These are phyloP conservation scores for Anthracocystis panici-leucophaei DNA, from an alignment of 1,284 basidiomycete genomes.

Conservation along the genomic window DNA sequence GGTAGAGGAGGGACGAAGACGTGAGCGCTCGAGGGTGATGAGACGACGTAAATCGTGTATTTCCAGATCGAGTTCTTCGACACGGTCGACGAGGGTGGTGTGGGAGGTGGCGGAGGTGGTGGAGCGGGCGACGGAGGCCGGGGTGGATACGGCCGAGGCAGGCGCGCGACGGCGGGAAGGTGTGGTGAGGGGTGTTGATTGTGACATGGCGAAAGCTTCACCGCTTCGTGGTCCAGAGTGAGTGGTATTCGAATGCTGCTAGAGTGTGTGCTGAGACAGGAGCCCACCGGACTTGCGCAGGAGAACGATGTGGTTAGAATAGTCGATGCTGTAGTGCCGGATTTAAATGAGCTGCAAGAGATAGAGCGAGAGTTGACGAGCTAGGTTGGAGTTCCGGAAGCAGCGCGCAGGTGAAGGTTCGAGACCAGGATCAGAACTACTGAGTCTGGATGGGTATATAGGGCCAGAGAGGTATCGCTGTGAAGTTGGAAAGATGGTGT, in stretches of 20 bases:
- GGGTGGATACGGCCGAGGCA: conserved; percentile 16
- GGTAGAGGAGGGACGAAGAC: conserved; percentile 7
- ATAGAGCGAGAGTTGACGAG: neutral
- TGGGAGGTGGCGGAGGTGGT: conserved; percentile 26
- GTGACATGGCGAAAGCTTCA: conserved; percentile 15
- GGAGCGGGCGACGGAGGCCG: conserved; percentile 31
- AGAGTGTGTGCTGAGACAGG: neutral
- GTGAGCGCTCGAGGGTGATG: conserved; percentile 21
- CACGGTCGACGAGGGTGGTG: conserved; percentile 20
- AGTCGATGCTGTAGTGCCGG: no score
- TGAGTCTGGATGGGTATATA: neutral
- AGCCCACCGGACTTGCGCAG: no score
- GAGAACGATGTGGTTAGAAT: no score
- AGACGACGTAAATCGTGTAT: conserved; percentile 28
- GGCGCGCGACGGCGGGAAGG: conserved; percentile 25
- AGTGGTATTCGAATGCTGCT: neutral
- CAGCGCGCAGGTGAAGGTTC: neutral
- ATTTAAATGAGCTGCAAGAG: no score
- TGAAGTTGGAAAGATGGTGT: neutral
- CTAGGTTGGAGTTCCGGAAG: neutral
- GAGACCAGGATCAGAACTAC: neutral
- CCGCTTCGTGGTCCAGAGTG: neutral
- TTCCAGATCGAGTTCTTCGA: conserved; percentile 34
- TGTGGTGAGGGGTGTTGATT: conserved; percentile 16
- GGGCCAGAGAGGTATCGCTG: neutral